Base-by-base conservation (phyloP, 1,284 basidiomycete species). In the Golubevia pallescens region DNA sequence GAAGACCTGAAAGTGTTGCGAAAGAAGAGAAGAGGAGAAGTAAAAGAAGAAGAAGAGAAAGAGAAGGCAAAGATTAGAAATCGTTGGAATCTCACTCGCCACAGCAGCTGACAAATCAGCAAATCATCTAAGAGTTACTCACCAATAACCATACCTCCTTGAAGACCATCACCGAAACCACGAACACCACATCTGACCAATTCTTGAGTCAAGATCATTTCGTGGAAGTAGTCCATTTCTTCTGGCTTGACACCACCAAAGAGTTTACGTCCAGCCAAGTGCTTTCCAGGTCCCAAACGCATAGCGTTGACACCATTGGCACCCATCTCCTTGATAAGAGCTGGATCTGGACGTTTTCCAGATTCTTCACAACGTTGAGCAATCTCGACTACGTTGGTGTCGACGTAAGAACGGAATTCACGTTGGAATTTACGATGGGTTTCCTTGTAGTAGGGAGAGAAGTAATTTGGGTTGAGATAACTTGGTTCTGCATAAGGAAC, bases 191-290 rank as follows among this genome's bases (percentile, higher is more conserved):
- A 89, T 38, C 94, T 90, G 0, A 88, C 87, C 57, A 96, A 81
- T 86, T 97, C 95, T 88, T 97, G 94, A 59, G 90, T 93, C 78
- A 96, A 89, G 60, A 95, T 90, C n/a, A 94, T 88, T 88, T 91
- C 87, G 65, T 75, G 67, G 60, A 59, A 68, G 10, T 20, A 32
- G 42, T 23, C 24, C 34, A 53, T 38, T 79, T 96, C 91, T 86
- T 97, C 95, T 6, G 93, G 93, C 77, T 90, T 92, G 69, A 97
- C 91, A 3, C 92, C 95, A 67, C 90, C 90, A 89, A 95, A 92
- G 14, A 97, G 88, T 28, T 89, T 90, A 28, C 90, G 89, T 2
- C 94, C 95, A 79, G 93, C 88, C 42, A 98, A 87, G 80, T 97
- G 94, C 79, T 89, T 88, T 19, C 88, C 89, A 2, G 89, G 89